Conservation (phyloP, 1,284 basidiomycete genomes). For the Pseudozyma pruni region DNA sequence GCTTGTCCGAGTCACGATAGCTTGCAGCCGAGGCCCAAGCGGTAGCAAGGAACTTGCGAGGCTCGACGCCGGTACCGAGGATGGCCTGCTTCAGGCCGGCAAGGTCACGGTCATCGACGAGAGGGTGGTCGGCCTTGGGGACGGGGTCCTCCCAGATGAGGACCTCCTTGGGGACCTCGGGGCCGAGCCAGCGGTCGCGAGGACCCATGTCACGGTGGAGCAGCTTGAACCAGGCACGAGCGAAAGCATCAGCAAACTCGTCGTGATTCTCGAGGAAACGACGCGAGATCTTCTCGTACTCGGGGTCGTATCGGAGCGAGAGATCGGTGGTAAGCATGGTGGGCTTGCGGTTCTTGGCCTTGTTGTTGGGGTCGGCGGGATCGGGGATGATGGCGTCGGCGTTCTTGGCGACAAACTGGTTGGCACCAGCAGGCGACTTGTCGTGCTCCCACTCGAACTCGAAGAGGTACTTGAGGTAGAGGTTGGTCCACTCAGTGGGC, state of each 20-base stretch:
- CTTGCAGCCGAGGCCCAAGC: slow-evolving; percentile 40
- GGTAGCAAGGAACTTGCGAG: slow-evolving; percentile 36
- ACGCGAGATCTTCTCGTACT: slow-evolving; percentile 44
- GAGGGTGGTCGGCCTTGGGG: slow-evolving; percentile 23
- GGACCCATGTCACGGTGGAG: slow-evolving; percentile 52
- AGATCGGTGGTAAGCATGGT: slow-evolving; percentile 47
- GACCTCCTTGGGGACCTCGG: slow-evolving; percentile 41
- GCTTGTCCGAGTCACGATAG: slow-evolving; percentile 40
- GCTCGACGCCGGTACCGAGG: slow-evolving; percentile 34
- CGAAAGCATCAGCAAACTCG: slow-evolving; percentile 39
- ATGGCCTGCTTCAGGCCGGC: slow-evolving; percentile 43
- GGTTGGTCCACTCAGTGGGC: slow-evolving; percentile 45
- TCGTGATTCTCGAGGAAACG: slow-evolving; percentile 37
- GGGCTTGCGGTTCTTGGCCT: slow-evolving; percentile 40
- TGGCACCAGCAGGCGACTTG: slow-evolving; percentile 41
- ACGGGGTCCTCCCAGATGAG: slow-evolving; percentile 47
- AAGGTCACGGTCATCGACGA: slow-evolving; percentile 41
- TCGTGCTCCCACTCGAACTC: slow-evolving; percentile 47
- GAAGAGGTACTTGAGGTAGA: slow-evolving; percentile 48
- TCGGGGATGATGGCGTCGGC: slow-evolving; percentile 45
- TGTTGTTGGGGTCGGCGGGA: slow-evolving; percentile 25
- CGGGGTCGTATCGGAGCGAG: slow-evolving; percentile 36
- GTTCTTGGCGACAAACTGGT: slow-evolving; percentile 47
- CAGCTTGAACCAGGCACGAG: slow-evolving; percentile 46
- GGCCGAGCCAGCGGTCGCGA: slow-evolving; percentile 34